These are phyloP conservation scores for Verruconis gallopava DNA, from an alignment of 2,329 filamentous ascomycete species.

Conservation along the genomic window DNA sequence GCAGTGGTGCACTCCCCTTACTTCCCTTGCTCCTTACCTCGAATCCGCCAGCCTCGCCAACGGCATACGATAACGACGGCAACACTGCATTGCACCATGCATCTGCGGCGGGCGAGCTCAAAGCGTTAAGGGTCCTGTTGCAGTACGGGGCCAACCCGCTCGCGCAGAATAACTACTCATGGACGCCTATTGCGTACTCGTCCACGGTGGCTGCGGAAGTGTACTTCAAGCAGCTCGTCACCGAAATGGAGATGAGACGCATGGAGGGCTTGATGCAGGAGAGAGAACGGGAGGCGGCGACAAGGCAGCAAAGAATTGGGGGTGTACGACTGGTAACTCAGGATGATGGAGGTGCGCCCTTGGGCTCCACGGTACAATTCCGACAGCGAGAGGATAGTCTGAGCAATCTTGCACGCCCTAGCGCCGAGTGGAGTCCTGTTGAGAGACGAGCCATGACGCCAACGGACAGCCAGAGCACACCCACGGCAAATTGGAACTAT, in stretches of 20 bases:
- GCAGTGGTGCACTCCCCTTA: conserved; percentile 32
- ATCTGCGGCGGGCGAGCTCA: conserved; percentile 65
- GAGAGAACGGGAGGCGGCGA: conserved; percentile 20
- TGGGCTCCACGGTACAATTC: conserved; percentile 11
- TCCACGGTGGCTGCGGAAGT: conserved; percentile 73
- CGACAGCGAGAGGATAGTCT: conserved; percentile 23
- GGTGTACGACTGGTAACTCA: conserved; percentile 25
- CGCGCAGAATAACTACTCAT: conserved; percentile 60
- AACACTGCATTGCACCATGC: conserved; percentile 84
- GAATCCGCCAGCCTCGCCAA: conserved; percentile 21
- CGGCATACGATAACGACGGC: conserved; percentile 49
- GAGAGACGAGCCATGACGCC: conserved; percentile 28
- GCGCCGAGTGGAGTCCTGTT: conserved; percentile 26
- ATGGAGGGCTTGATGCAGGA: conserved; percentile 26
- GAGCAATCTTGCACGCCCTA: conserved; percentile 20
- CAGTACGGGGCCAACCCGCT: conserved; percentile 66
- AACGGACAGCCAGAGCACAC: conserved; percentile 20
- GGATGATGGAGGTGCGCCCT: conserved; percentile 14
- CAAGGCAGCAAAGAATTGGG: conserved; percentile 15
- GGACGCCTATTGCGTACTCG: conserved; percentile 74
- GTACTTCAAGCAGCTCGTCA: conserved; percentile 65
- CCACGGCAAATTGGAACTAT: conserved; percentile 17
- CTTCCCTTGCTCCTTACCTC: conserved; percentile 24
- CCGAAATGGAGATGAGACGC: conserved; percentile 54
- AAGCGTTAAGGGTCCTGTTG: conserved; percentile 63